Base-by-base conservation (phyloP, 2,329 filamentous ascomycete species). In the Lachnellula occidentalis region DNA sequence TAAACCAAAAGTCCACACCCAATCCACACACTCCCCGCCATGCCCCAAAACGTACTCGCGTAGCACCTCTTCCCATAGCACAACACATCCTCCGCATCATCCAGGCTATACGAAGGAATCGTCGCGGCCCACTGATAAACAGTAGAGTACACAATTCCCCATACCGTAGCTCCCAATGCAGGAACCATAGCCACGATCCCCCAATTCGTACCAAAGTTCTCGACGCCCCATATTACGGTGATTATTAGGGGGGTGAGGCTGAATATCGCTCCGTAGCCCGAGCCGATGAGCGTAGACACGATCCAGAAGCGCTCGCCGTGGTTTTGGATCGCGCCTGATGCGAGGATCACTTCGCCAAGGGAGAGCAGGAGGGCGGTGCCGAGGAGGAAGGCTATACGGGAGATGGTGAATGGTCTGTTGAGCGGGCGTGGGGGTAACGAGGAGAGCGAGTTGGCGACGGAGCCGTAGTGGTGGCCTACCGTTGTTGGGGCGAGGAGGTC, bases 151-250 rank as follows among this genome's bases (percentile, higher is more conserved):
- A 96, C 75, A 0, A 94, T 71, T 0, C 92, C 90, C 91, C 92
- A 99, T 34, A 96, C 79, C 0, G 90, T 90, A 0, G 92, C 91
- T 0, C 92, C 94, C 0, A 88, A 73, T 0, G 94, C 94, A 2
- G 94, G 94, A 54, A 92, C 85, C 77, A 95, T 94, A 42, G 92
- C 91, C 7, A 97, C 85, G 58, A 97, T 92, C 9, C 94, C 94
- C 85, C 92, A 99, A 66, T 99, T 97, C 0, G 94, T 99, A 55
- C 90, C 94, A 69, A 99, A 97, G 70, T 97, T 99, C 75, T 97
- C 92, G 0, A 96, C 91, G 24, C 94, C 94, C 94, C 94, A 99
- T 45, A 99, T 92, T 9, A 96, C 91, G n/a, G 86, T 90, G 63
- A 96, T 87, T 54, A 97, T 89, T 61, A 97, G 92, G 2, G 94